These are phyloP conservation scores for Acacia confusa DNA, from an alignment of 306 rosid species.

Conservation along the genomic window DNA sequence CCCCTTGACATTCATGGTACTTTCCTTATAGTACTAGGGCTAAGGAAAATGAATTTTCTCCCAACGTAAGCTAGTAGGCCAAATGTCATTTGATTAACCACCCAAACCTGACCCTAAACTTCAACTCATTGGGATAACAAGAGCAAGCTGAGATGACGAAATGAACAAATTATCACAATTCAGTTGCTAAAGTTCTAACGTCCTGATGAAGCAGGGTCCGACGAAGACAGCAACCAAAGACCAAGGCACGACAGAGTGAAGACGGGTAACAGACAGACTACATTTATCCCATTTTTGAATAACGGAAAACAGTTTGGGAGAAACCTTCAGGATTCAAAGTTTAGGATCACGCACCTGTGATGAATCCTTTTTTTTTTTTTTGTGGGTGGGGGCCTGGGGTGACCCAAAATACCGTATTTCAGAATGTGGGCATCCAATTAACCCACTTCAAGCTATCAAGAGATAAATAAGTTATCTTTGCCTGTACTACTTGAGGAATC, in stretches of 20 bases:
- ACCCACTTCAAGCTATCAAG: neutral
- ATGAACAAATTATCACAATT: neutral
- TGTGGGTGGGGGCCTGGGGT: no score
- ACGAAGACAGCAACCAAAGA: neutral
- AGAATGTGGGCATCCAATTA: neutral
- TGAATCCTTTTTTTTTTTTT: neutral
- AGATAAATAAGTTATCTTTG: neutral
- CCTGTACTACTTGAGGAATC: neutral
- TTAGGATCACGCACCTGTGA: neutral
- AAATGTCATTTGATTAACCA: neutral
- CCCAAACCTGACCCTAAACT: neutral
- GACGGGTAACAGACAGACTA: neutral
- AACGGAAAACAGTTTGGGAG: neutral
- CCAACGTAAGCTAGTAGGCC: neutral
- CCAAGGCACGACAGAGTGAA: neutral
- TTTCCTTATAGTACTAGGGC: neutral
- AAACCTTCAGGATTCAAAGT: neutral
- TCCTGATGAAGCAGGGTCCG: neutral
- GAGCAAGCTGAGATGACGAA: neutral
- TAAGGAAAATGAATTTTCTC: neutral
- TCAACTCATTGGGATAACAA: neutral
- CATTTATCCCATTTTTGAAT: neutral
- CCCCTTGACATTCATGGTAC: neutral
- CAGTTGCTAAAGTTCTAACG: neutral
- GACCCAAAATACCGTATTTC: neutral